phyloP scores from a whole-genome alignment of 139 green algal genomes.

The Chlamydomonas incerta region DNA sequence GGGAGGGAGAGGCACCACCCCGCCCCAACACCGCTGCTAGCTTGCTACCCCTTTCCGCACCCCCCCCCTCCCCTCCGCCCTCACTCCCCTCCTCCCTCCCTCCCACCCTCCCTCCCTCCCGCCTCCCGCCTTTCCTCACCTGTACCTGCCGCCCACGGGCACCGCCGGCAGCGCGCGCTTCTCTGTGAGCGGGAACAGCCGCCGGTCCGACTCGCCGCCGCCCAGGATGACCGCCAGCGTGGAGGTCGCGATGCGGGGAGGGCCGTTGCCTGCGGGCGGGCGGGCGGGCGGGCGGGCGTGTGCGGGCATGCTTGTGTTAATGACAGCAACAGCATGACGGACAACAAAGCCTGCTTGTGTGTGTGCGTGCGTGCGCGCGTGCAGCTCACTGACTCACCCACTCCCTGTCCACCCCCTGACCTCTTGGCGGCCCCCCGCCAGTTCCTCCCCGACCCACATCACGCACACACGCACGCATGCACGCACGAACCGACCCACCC shows the following conservation, averaged over 20 bases:
- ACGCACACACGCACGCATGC: too few relatives aligned
- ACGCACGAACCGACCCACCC: too few relatives aligned
- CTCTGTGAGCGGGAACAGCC: constrained; percentile 27
- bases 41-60: too few relatives aligned
- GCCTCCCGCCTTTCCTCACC: background rate
- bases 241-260: background rate
- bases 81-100: background rate
- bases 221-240: constrained; percentile 26
- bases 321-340: too few relatives aligned
- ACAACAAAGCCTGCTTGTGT: too few relatives aligned
- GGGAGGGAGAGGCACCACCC: too few relatives aligned
- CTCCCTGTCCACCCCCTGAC: too few relatives aligned
- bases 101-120: background rate
- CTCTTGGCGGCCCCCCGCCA: too few relatives aligned
- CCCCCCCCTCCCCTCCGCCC: background rate
- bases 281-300: background rate
- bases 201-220: constrained; percentile 34
- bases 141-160: constrained; percentile 29
- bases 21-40: too few relatives aligned
- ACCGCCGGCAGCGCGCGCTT: constrained; percentile 32
- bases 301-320: background rate
- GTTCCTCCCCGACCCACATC: too few relatives aligned
- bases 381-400: too few relatives aligned
- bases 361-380: too few relatives aligned
- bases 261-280: background rate